Percentiles rank a stretch among this genome's conserved stretches.
Conservation (phyloP, 192 early-diverging fungal species). For the Phycomyces blakesleeanus region DNA sequence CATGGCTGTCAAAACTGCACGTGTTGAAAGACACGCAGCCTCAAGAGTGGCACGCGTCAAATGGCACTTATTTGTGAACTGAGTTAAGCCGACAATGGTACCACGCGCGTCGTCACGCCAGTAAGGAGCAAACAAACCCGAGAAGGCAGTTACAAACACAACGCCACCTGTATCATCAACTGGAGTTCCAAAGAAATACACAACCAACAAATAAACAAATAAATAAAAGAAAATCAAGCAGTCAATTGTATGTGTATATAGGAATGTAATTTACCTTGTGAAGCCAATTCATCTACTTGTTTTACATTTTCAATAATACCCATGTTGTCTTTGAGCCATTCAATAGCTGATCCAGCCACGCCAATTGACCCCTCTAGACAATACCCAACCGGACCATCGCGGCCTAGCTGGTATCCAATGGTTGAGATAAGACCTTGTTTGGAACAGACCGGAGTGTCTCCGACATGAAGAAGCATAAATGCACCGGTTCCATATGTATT, state of each 20-base stretch:
- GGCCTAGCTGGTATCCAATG: conserved; percentile 82
- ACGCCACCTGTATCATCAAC: conserved; percentile 78
- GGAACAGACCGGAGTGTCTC: conserved; percentile 65
- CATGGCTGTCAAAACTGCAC: conserved; percentile 89
- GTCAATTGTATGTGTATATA: too few relatives aligned
- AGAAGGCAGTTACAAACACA: conserved; percentile 95
- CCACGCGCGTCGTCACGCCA: conserved; percentile 93
- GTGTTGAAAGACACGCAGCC: conserved; percentile 83
- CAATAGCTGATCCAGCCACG: conserved; percentile 85
- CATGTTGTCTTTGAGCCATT: conserved; percentile 87
- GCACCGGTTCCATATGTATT: conserved; percentile 96
- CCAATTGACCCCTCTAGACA: conserved; percentile 91
- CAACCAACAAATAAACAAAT: conserved; percentile 56
- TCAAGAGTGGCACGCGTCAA: conserved; percentile 86
- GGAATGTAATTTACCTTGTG: conserved; percentile 47
- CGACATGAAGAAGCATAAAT: conserved; percentile 94
- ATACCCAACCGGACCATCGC: conserved; percentile 57
- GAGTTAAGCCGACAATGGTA: conserved; percentile 82
- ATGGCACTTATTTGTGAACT: conserved; percentile 82
- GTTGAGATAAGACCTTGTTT: conserved; percentile 85
- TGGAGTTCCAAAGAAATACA: conserved; percentile 54
- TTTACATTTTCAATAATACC: conserved; percentile 64
- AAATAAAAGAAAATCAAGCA: too few relatives aligned
- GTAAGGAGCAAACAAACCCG: conserved; percentile 91
- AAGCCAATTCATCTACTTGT: conserved; percentile 72